phyloP scores from a whole-genome alignment of 768 basidiomycete genomes.

The Candolleomyces aberdarensis region DNA sequence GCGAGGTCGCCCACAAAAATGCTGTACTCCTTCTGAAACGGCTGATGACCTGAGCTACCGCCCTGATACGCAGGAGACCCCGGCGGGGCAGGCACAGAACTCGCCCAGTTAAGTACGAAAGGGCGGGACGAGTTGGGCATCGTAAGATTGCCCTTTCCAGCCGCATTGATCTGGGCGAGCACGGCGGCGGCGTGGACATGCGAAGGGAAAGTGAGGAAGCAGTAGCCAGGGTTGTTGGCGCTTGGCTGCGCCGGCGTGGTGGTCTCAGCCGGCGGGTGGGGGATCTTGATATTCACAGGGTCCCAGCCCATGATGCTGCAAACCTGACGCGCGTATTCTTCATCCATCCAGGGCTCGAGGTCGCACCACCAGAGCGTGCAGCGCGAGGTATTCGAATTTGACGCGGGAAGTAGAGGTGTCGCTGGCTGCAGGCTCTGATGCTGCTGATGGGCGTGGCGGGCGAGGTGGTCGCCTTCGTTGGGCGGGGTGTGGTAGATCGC shows the following conservation, averaged over 20 bases:
- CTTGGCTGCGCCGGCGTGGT: constrained; percentile 52
- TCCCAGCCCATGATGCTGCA: constrained; percentile 88
- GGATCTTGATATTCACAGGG: constrained; percentile 68
- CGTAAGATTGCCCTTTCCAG: constrained; percentile 40
- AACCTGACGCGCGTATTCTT: constrained; percentile 89
- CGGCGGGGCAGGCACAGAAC: constrained; percentile 28
- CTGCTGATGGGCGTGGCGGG: constrained; percentile 21
- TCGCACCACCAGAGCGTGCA: constrained; percentile 84
- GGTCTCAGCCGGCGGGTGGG: constrained; percentile 52
- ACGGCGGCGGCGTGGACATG: constrained; percentile 67
- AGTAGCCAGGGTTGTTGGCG: constrained; percentile 83
- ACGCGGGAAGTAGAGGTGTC: constrained; percentile 16
- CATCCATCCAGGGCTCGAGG: constrained; percentile 96
- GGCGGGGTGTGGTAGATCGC: constrained; percentile 13
- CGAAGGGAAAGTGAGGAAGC: constrained; percentile 82
- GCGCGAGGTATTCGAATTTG: constrained; percentile 33
- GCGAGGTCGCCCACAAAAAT: constrained; percentile 95
- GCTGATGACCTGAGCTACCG: constrained; percentile 32
- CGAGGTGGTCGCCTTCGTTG: constrained; percentile 31
- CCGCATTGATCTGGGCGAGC: constrained; percentile 60
- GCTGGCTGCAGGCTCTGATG: constrained; percentile 14
- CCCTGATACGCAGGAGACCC: constrained; percentile 25
- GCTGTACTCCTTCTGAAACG: constrained; percentile 80
- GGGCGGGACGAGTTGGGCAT: constrained; percentile 89
- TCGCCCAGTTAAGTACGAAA: constrained; percentile 80